phyloP scores from a whole-genome alignment of 2,329 filamentous ascomycete genomes.

The Blumeria graminis region DNA sequence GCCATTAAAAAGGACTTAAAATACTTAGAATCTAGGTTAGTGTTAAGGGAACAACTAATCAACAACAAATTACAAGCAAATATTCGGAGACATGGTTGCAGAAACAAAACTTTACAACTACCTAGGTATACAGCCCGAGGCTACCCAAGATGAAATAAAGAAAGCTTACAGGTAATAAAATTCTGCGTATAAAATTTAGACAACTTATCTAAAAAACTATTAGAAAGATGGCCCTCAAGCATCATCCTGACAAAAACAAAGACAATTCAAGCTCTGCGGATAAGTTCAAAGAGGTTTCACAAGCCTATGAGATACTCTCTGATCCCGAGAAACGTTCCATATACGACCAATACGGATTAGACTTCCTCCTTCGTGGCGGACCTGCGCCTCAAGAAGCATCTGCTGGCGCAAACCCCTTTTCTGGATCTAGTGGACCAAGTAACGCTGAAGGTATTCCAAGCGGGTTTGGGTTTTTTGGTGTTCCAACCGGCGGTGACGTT shows the following conservation, averaged over 20 bases:
- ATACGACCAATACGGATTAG: constrained; percentile 86
- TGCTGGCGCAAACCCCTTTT: constrained; percentile 31
- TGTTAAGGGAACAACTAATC: too few species aligned
- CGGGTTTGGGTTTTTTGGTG: constrained; percentile 23
- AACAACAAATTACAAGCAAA: too few species aligned
- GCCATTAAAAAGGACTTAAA: too few species aligned
- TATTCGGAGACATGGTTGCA: constrained; percentile 45
- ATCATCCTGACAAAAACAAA: constrained; percentile 96
- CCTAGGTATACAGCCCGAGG: constrained; percentile 53
- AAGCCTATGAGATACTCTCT: constrained; percentile 93
- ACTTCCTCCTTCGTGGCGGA: constrained; percentile 70
- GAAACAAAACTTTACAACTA: constrained; percentile 91
- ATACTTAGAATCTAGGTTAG: too few species aligned
- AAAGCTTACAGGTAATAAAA: constrained; percentile 62
- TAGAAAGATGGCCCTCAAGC: constrained; percentile 73
- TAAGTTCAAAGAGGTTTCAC: constrained; percentile 94
- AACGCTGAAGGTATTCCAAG: constrained; percentile 29
- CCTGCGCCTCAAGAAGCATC: constrained; percentile 36
- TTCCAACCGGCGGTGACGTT: constrained; percentile 31
- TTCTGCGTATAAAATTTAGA: not conserved
- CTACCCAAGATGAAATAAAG: constrained; percentile 84
- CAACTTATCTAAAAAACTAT: constrained; percentile 5
- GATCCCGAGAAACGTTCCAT: constrained; percentile 91
- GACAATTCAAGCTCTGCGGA: constrained; percentile 65
- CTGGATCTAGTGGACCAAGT: constrained; percentile 13